A percentile compares a stretch with the other conserved stretches of the same genome.
These are phyloP conservation scores for Stevia rebaudiana DNA, from an alignment of 140 eudicot genomes.

Conservation along the genomic window DNA sequence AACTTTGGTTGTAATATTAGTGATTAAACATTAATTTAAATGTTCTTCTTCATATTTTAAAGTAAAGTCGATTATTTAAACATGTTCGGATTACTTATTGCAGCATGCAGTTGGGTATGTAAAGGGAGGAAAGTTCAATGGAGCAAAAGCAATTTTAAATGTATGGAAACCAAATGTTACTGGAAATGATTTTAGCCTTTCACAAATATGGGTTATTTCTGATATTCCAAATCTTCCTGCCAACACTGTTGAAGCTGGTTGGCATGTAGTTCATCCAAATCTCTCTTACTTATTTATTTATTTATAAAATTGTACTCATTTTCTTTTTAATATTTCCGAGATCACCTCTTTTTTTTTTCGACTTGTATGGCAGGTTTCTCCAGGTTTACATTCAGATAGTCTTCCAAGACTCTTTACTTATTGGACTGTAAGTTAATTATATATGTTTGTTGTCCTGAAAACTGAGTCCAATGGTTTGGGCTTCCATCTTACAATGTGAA, in stretches of 20 bases:
- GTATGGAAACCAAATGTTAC: conserved; percentile 66
- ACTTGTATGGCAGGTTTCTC: conserved; percentile 48
- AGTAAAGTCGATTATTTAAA: too few relatives aligned
- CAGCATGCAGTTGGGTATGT: conserved; percentile 80
- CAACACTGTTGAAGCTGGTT: conserved; percentile 84
- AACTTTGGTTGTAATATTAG: too few relatives aligned
- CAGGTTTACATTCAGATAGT: conserved; percentile 52
- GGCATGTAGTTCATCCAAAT: conserved; percentile 45
- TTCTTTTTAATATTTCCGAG: too few relatives aligned
- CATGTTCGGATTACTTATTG: background rate
- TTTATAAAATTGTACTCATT: too few relatives aligned
- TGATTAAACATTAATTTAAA: too few relatives aligned
- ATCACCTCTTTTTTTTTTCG: too few relatives aligned
- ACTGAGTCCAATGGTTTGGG: too few relatives aligned
- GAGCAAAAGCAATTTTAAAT: conserved; percentile 69
- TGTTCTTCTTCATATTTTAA: too few relatives aligned
- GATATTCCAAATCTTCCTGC: conserved; percentile 40
- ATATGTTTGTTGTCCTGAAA: too few relatives aligned
- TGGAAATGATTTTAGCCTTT: conserved; percentile 51
- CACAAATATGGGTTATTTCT: conserved; percentile 68
- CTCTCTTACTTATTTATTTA: background rate
- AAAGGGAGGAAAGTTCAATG: conserved; percentile 47
- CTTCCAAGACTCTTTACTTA: conserved; percentile 76
- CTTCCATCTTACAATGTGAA: too few relatives aligned
- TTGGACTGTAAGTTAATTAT: conserved; percentile 71